A percentile compares a stretch with the other conserved stretches of the same genome.
phyloP scores from a whole-genome alignment of 2,329 filamentous ascomycete genomes.

The Cytospora piceae region DNA sequence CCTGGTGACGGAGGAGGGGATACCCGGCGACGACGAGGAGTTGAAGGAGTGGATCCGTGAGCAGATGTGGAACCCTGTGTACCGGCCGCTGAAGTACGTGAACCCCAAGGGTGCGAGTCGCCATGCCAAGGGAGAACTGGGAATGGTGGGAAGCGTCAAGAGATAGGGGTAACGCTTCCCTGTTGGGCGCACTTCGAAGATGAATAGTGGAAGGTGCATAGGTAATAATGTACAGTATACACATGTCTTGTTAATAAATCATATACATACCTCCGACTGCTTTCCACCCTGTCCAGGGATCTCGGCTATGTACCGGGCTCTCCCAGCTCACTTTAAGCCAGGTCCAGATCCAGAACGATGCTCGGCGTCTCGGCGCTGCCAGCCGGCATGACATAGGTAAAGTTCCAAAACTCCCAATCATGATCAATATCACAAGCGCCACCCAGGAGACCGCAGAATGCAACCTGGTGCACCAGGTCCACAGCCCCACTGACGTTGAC shows the following conservation, averaged over 20 bases:
- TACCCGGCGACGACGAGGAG: slow-evolving; percentile 60
- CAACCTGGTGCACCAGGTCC: slow-evolving; percentile 43
- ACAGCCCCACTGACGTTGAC: slow-evolving; percentile 52
- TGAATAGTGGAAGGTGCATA: rapidly evolving
- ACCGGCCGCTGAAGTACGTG: slow-evolving; percentile 66
- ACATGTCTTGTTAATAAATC: background rate
- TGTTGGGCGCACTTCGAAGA: background rate
- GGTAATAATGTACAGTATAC: background rate
- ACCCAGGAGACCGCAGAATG: slow-evolving; percentile 47
- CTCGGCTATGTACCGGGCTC: background rate
- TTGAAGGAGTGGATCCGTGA: slow-evolving; percentile 73
- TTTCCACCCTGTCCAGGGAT: background rate
- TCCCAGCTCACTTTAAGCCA: background rate
- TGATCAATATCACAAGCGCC: slow-evolving; percentile 38
- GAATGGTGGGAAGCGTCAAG: slow-evolving; percentile 48
- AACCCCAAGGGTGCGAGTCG: slow-evolving; percentile 54
- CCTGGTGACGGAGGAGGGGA: slow-evolving; percentile 65
- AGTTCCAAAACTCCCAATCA: slow-evolving; percentile 53
- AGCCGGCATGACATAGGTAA: slow-evolving; percentile 46
- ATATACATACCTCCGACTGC: background rate
- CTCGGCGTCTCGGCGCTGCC: slow-evolving; percentile 35
- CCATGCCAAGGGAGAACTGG: slow-evolving; percentile 63
- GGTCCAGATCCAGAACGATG: slow-evolving; percentile 30
- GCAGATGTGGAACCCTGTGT: slow-evolving; percentile 80
- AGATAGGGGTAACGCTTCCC: slow-evolving; percentile 21